Evolutionary conservation across 805 yeast species (phyloP).

Genomic region (Lachancea nothofagi): DNA sequence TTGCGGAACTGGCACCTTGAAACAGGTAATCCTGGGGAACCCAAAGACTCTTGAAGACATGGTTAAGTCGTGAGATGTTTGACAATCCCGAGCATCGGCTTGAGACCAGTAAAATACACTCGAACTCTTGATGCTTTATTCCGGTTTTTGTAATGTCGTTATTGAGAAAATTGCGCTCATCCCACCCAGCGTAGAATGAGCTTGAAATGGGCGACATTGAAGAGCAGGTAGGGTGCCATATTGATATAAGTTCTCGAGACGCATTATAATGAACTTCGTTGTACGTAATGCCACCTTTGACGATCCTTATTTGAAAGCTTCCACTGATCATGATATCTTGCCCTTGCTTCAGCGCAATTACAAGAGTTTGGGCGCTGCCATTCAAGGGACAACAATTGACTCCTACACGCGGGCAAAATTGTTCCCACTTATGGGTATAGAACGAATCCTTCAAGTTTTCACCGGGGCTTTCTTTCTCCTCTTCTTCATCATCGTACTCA

Average conservation of each 20-base stretch:
- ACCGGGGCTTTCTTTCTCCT: not conserved
- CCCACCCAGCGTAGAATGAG: conserved; percentile 33
- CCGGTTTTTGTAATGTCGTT: conserved; percentile 10
- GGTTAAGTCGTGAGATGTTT: conserved; percentile 14
- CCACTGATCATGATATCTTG: conserved; percentile 27
- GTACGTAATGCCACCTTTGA: conserved; percentile 32
- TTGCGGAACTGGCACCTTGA: not conserved
- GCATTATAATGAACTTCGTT: conserved; percentile 31
- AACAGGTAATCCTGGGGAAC: conserved; percentile 11
- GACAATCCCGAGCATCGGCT: conserved; percentile 16
- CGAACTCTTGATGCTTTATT: conserved; percentile 9
- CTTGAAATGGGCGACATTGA: conserved; percentile 27
- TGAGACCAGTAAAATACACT: conserved; percentile 23
- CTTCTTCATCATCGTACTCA: conserved; percentile 5
- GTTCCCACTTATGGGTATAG: conserved; percentile 5
- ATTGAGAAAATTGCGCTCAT: conserved; percentile 17
- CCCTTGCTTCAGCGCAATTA: conserved; percentile 24
- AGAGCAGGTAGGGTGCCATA: conserved; percentile 30
- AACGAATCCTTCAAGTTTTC: not conserved
- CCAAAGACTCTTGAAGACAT: conserved; percentile 24
- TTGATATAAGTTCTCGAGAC: conserved; percentile 14
- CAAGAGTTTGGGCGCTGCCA: conserved; percentile 10
- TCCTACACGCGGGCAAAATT: not conserved
- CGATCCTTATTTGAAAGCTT: conserved; percentile 22
- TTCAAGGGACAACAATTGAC: conserved; percentile 8